Evolutionary conservation across 352 stramenopile genomes (phyloP).

Genomic region (Globisporangium irregulare): DNA sequence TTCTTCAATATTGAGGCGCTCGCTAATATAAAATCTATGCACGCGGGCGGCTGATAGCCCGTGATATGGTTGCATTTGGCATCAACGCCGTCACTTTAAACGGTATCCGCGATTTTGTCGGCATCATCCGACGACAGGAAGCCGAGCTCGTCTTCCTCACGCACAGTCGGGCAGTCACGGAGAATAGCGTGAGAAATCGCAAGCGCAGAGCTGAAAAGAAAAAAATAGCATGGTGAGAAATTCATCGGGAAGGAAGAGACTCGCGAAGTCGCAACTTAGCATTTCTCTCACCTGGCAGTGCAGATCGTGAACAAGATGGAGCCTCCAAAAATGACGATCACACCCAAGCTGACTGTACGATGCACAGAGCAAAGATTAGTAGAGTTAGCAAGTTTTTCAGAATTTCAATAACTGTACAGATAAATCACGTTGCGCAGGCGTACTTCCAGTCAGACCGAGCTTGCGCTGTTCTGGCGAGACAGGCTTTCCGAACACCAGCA

Average conservation of each 20-base stretch:
- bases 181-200: slow-evolving; percentile 78
- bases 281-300: slow-evolving; percentile 59
- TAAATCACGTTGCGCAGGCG: slow-evolving; percentile 9
- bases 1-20: slow-evolving; percentile 4
- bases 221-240: not conserved
- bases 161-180: slow-evolving; percentile 67
- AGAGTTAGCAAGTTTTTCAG: not conserved
- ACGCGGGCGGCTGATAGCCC: not conserved
- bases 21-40: slow-evolving; percentile 17
- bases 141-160: slow-evolving; percentile 79
- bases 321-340: slow-evolving; percentile 82
- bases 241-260: not conserved
- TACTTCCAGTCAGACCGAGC: slow-evolving; percentile 75
- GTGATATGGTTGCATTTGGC: not conserved
- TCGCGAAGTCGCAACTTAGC: not conserved
- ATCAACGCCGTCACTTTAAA: slow-evolving; percentile 31
- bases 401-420: not conserved
- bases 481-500: slow-evolving; percentile 67
- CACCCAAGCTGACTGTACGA: slow-evolving; percentile 53
- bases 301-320: slow-evolving; percentile 88
- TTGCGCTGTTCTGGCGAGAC: slow-evolving; percentile 77
- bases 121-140: slow-evolving; percentile 65
- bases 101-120: slow-evolving; percentile 68
- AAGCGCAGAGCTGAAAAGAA: slow-evolving; percentile 51
- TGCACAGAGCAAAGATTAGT: slow-evolving; percentile 2